Base-by-base conservation (phyloP, 345 rosid species). In the Populus simonii region DNA sequence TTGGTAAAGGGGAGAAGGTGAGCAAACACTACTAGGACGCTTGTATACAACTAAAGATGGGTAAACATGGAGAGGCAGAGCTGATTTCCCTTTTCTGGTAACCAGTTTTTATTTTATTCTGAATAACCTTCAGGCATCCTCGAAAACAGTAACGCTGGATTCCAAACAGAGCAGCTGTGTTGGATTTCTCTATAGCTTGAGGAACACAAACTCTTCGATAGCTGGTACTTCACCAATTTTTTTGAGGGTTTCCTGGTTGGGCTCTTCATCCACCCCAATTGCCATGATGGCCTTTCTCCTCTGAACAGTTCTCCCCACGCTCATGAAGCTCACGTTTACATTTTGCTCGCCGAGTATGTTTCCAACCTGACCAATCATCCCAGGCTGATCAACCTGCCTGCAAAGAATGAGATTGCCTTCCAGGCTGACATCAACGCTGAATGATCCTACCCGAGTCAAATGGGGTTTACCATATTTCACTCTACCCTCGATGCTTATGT, bases 241-340 rank as follows among this genome's bases (percentile, higher is more conserved):
- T 76, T 72, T 78, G 12, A 93, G 90, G 31, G 94, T 78, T 51
- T 87, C 91, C 53, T 77, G 80, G 41, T 70, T 75, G n/a, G 98
- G 93, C 66, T 89, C 94, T 78, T 93, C 98, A 76, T 93, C 98
- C 6, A 92, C 96, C 5, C 96, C 98, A 11, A 93, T 93, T 0
- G 96, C 98, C 98, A 93, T 93, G 17, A 93, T 87, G 17, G 93
- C 98, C 33, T 86, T 87, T 74, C 85, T 90, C 86, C 88, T 83
- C 63, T 81, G 80, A 8, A 72, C 73, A 3, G 87, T 92, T 75
- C 98, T 87, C 53, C 91, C 96, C n/a, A 93, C 98, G 66, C 92
- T 93, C 98, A 93, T 93, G 67, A 93, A 93, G 84, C 78, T 93
- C 77, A 93, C 96, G 71, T 93, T 93, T 47, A 89, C 91, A 51